phyloP scores from a whole-genome alignment of 202 grass and related monocot genomes.

The Bolboschoenoplectus hybrid region DNA sequence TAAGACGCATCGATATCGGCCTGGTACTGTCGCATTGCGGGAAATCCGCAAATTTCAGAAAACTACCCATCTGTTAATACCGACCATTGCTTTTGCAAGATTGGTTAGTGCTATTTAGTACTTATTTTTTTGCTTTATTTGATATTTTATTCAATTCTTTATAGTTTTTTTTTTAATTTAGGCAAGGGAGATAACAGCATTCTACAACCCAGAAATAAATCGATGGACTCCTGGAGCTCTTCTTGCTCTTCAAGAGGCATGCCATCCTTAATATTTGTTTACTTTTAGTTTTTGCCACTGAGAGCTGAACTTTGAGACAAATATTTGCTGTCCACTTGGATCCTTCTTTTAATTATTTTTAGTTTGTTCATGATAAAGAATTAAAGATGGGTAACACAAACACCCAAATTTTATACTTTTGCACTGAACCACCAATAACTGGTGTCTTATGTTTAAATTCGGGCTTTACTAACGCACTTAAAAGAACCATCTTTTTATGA shows the following conservation, averaged over 20 bases:
- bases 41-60: constrained; percentile 77
- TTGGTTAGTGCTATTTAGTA: constrained; percentile 47
- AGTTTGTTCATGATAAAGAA: neutral
- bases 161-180: constrained; percentile 41
- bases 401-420: neutral
- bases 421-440: neutral
- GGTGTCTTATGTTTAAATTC: constrained; percentile 21
- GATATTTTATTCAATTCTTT: constrained; percentile 1
- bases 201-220: constrained; percentile 16
- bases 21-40: constrained; percentile 66
- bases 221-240: constrained; percentile 69
- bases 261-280: neutral
- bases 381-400: neutral
- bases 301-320: neutral
- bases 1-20: constrained; percentile 41
- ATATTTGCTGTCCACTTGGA: neutral
- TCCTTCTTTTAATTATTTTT: neutral
- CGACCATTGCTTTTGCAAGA: constrained; percentile 57
- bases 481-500: neutral
- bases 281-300: neutral
- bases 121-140: neutral
- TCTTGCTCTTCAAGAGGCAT: constrained; percentile 68
- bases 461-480: no score
- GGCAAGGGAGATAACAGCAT: constrained; percentile 62
- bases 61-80: constrained; percentile 53